Percentiles rank a stretch among this genome's conserved stretches.
Conservation (phyloP, 176 grass and related monocot genomes). For the Melocanna baccifera region DNA sequence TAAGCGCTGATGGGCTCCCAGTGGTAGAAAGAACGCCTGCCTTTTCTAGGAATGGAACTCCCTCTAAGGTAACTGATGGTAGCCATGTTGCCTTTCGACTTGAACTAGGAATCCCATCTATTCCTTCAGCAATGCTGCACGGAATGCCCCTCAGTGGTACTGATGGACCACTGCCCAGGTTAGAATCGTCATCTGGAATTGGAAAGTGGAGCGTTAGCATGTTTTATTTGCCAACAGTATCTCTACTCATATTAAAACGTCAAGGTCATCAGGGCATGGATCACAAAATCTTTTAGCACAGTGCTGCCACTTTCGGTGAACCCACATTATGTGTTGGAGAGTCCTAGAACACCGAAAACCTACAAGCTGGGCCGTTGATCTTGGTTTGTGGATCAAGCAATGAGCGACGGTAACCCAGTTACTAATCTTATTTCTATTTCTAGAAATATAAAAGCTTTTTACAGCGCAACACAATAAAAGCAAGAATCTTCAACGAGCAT, state of each 20-base stretch:
- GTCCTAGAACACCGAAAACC: not conserved
- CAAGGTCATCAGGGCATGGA: conserved; percentile 2
- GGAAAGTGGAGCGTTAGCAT: conserved; percentile 17
- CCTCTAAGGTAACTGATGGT: conserved; percentile 47
- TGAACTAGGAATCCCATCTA: conserved; percentile 50
- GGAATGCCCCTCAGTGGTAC: conserved; percentile 47
- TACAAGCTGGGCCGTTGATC: not conserved
- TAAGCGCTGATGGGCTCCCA: conserved; percentile 29
- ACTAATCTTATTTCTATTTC: conserved; percentile 8
- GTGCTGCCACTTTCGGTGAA: not conserved
- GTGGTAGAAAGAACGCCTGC: conserved; percentile 26
- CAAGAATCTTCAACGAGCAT: conserved; percentile 15
- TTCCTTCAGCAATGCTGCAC: conserved; percentile 45
- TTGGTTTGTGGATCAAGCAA: conserved; percentile 4
- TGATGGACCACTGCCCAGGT: conserved; percentile 39
- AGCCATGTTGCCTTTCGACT: conserved; percentile 46
- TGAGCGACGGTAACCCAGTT: not conserved
- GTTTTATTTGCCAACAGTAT: conserved; percentile 4
- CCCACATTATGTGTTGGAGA: not conserved
- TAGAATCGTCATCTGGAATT: conserved; percentile 59
- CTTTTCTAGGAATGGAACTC: conserved; percentile 47
- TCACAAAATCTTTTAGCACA: not conserved
- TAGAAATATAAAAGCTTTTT: not conserved
- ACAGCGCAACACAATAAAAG: not conserved
- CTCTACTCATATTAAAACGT: conserved; percentile 9